phyloP scores from a whole-genome alignment of 2,329 filamentous ascomycete genomes.

The Colletotrichum somersetense region DNA sequence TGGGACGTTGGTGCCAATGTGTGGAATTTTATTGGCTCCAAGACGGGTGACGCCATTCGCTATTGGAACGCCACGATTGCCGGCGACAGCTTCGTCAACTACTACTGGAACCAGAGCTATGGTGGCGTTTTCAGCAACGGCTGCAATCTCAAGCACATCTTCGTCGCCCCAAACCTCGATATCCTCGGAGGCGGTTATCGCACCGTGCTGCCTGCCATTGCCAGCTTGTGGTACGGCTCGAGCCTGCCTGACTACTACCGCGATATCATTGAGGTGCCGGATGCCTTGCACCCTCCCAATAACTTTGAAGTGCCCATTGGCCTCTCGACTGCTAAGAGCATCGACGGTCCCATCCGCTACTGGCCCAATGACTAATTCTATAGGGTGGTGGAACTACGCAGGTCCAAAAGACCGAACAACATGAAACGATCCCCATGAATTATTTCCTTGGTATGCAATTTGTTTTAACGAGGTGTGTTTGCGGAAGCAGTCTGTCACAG shows the following conservation, averaged over 20 bases:
- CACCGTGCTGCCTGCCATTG: constrained; percentile 24
- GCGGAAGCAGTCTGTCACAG: not conserved
- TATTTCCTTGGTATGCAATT: not conserved
- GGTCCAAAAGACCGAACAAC: too few species aligned
- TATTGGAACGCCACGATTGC: constrained; percentile 50
- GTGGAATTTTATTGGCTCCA: constrained; percentile 69
- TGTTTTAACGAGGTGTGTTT: not conserved
- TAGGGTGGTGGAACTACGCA: not conserved
- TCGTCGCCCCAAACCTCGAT: constrained; percentile 50
- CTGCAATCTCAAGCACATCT: constrained; percentile 44
- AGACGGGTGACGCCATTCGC: constrained; percentile 68
- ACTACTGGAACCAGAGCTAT: constrained; percentile 68
- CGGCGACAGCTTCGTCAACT: constrained; percentile 50
- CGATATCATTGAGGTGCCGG: constrained; percentile 55
- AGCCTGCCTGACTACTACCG: constrained; percentile 58
- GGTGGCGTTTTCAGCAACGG: constrained; percentile 60
- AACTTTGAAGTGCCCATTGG: constrained; percentile 48
- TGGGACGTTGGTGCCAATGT: constrained; percentile 81
- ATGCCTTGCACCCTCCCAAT: constrained; percentile 58
- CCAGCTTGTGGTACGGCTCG: constrained; percentile 53
- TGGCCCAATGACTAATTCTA: not conserved
- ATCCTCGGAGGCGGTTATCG: not conserved
- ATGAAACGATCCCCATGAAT: not conserved
- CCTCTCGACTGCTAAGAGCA: not conserved
- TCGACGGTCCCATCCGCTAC: not conserved